Evolutionary conservation across 352 stramenopile genomes (phyloP).

Genomic region (Phytophthora ramorum): DNA sequence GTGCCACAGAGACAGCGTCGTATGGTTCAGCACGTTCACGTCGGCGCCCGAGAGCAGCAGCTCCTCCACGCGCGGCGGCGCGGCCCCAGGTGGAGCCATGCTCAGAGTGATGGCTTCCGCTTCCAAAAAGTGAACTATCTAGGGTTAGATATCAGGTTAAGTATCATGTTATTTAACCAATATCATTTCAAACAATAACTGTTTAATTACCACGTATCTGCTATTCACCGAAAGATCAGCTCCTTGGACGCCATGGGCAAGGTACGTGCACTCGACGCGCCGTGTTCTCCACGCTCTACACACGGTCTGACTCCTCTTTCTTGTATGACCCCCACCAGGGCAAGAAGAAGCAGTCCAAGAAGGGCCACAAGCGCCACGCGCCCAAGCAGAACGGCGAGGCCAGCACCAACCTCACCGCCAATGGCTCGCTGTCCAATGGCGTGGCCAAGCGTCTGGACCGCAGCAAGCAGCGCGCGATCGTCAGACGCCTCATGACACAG

Average conservation of each 20-base stretch:
- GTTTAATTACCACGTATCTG: no score
- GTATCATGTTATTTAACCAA: no score
- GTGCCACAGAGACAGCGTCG: slow-evolving; percentile 83
- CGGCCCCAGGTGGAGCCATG: slow-evolving; percentile 1
- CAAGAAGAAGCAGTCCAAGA: slow-evolving; percentile 69
- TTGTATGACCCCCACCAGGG: slow-evolving; percentile 14
- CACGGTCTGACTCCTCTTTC: background rate
- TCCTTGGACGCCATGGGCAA: no score
- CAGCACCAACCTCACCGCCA: background rate
- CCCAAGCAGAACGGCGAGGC: slow-evolving; percentile 52
- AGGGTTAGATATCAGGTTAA: no score
- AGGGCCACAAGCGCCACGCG: slow-evolving; percentile 46
- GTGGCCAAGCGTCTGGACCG: slow-evolving; percentile 32
- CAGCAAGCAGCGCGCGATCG: slow-evolving; percentile 58
- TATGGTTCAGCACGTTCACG: slow-evolving; percentile 75
- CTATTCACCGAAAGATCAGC: no score
- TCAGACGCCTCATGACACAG: slow-evolving; percentile 66
- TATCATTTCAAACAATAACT: no score
- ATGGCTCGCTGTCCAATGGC: slow-evolving; percentile 11
- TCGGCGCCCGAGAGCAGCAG: slow-evolving; percentile 66
- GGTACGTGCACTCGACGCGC: background rate
- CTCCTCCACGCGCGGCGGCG: slow-evolving; percentile 47
- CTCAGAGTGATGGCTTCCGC: background rate
- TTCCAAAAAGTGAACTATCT: no score
- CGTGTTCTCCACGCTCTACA: background rate